Evolutionary conservation across 139 green algal genomes (phyloP).

Genomic region (Choricystis sp.): DNA sequence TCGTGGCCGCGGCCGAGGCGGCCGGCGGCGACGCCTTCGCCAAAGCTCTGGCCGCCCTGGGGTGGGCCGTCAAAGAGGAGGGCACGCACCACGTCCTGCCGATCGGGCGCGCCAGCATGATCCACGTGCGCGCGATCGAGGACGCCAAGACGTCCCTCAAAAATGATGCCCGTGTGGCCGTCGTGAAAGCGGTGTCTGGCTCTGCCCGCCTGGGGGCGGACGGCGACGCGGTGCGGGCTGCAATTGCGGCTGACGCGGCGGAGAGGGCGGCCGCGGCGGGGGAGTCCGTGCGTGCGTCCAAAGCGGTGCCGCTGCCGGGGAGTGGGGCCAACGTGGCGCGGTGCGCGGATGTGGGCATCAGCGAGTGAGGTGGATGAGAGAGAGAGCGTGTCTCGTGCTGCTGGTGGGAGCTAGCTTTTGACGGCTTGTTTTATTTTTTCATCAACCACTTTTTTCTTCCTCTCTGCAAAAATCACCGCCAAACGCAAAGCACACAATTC

Average conservation of each 20-base stretch:
- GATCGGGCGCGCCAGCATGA: not conserved
- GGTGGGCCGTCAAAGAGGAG: too few relatives aligned
- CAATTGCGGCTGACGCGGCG: not conserved
- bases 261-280: not conserved
- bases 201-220: not conserved
- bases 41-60: not conserved
- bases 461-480: too few relatives aligned
- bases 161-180: too few relatives aligned
- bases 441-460: too few relatives aligned
- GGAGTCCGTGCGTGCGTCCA: not conserved
- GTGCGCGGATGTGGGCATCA: not conserved
- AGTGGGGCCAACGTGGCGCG: not conserved
- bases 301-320: not conserved
- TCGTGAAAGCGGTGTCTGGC: too few relatives aligned
- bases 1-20: not conserved
- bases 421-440: too few relatives aligned
- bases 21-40: not conserved
- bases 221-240: not conserved
- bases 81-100: too few relatives aligned
- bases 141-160: too few relatives aligned
- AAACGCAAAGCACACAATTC: not conserved
- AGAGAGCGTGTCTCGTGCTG: not conserved
- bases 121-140: not conserved
- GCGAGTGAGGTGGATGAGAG: not conserved
- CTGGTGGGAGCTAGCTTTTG: too few relatives aligned